Evolutionary conservation across 1,139 yeast genomes (phyloP).

Genomic region (Taphrina confusa): DNA sequence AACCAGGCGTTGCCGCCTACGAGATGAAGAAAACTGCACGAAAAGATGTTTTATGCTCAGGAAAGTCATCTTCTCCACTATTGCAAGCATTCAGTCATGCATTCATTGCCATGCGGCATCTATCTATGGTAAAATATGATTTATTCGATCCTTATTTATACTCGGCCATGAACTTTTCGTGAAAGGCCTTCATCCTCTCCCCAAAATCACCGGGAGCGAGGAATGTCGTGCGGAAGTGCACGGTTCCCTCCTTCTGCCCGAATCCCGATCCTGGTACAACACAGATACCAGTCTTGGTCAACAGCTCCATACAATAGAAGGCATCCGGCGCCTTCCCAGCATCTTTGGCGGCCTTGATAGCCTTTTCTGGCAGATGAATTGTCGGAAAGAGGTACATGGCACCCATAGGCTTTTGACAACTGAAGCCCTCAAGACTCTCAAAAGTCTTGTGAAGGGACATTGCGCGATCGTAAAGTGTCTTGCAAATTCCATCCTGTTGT

Average conservation of each 20-base stretch:
- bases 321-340: constrained; percentile 70
- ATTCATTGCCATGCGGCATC: no score
- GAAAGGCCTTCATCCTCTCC: constrained; percentile 72
- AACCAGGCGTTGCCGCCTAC: no score
- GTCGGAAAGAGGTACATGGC: constrained; percentile 96
- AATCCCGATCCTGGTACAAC: constrained; percentile 97
- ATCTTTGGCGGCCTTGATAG: constrained; percentile 61
- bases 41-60: no score
- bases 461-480: constrained; percentile 66
- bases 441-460: constrained; percentile 67
- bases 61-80: no score
- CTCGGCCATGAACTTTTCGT: constrained; percentile 63
- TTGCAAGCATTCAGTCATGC: no score
- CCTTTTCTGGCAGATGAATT: constrained; percentile 63
- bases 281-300: constrained; percentile 92
- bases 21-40: no score
- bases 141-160: constrained; percentile 49
- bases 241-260: constrained; percentile 86
- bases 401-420: constrained; percentile 76
- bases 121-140: no score
- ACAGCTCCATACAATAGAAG: constrained; percentile 76
- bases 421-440: constrained; percentile 70
- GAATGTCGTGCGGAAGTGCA: constrained; percentile 92
- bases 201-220: constrained; percentile 96
- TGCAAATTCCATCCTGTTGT: constrained; percentile 65